Percentiles rank a stretch among this genome's conserved stretches.
Conservation (phyloP, 495 filamentous ascomycete genomes). For the Diplogelasinospora grovesii region DNA sequence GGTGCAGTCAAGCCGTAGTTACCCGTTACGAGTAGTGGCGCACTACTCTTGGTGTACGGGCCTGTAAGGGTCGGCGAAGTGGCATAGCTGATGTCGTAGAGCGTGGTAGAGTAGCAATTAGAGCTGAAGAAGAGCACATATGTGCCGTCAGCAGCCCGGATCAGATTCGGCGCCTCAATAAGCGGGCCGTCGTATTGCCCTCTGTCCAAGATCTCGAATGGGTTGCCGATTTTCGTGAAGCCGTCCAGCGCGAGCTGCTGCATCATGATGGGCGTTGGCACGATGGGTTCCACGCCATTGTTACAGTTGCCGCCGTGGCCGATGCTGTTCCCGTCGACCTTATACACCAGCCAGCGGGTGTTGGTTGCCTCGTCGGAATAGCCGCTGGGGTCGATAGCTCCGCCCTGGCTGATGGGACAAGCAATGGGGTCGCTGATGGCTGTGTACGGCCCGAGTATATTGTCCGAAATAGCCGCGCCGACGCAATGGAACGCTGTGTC, state of each 20-base stretch:
- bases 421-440: conserved; percentile 37
- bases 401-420: conserved; percentile 46
- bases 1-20: conserved; percentile 42
- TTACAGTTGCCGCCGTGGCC: conserved; percentile 52
- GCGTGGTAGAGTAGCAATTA: conserved; percentile 45
- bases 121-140: conserved; percentile 59
- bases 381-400: conserved; percentile 52
- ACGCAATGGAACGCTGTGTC: conserved; percentile 45
- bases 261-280: conserved; percentile 53
- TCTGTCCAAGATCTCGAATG: conserved; percentile 51
- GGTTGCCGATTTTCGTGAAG: conserved; percentile 41
- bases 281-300: conserved; percentile 43
- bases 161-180: conserved; percentile 55
- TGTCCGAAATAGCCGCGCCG: conserved; percentile 40
- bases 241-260: conserved; percentile 49
- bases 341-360: conserved; percentile 53
- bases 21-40: conserved; percentile 33
- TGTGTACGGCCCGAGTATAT: conserved; percentile 46
- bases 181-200: conserved; percentile 48
- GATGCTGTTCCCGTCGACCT: conserved; percentile 56
- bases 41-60: conserved; percentile 35
- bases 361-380: conserved; percentile 45
- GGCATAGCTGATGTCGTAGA: conserved; percentile 52
- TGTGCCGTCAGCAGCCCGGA: conserved; percentile 20
- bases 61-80: conserved; percentile 39